Evolutionary conservation across 306 rosid species (phyloP).

Genomic region (Fragaria ananassa): DNA sequence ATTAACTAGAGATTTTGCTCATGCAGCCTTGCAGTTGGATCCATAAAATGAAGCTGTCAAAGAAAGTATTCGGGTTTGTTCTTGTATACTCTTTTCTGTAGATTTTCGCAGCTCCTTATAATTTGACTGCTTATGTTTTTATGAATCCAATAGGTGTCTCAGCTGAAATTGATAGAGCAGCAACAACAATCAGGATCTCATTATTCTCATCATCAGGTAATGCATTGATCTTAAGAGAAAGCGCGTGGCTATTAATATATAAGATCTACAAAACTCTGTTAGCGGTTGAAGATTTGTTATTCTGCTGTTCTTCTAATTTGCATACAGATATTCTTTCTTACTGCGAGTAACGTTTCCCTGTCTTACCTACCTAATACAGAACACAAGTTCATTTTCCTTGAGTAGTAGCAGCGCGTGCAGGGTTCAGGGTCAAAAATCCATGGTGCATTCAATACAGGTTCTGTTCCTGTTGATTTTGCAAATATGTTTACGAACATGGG

Average conservation of each 20-base stretch:
- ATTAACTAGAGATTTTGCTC: conserved; percentile 24
- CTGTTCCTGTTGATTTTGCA: conserved; percentile 42
- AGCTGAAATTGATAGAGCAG: conserved; percentile 51
- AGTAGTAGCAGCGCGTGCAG: conserved; percentile 24
- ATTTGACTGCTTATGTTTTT: conserved; percentile 21
- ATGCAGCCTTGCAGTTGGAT: conserved; percentile 81
- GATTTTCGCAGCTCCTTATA: conserved; percentile 1
- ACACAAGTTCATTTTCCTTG: conserved; percentile 36
- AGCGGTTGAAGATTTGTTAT: not conserved
- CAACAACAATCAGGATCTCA: conserved; percentile 34
- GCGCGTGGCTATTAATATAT: not conserved
- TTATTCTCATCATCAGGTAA: conserved; percentile 45
- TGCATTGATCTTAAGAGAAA: not conserved
- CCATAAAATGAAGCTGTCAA: conserved; percentile 72
- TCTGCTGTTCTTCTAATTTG: not conserved
- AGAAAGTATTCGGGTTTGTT: conserved; percentile 77
- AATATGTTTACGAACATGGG: conserved; percentile 67
- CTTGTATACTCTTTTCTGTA: conserved; percentile 18
- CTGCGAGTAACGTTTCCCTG: not conserved
- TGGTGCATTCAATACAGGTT: conserved; percentile 34
- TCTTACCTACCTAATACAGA: conserved; percentile 25
- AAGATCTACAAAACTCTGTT: not conserved
- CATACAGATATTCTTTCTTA: not conserved
- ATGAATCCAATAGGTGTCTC: conserved; percentile 52
- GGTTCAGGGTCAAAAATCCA: conserved; percentile 43